Evolutionary conservation across 2,329 filamentous ascomycete genomes (phyloP), one percentile per base, ranked within the genome.

Genomic region (Remersonia thermophila): DNA sequence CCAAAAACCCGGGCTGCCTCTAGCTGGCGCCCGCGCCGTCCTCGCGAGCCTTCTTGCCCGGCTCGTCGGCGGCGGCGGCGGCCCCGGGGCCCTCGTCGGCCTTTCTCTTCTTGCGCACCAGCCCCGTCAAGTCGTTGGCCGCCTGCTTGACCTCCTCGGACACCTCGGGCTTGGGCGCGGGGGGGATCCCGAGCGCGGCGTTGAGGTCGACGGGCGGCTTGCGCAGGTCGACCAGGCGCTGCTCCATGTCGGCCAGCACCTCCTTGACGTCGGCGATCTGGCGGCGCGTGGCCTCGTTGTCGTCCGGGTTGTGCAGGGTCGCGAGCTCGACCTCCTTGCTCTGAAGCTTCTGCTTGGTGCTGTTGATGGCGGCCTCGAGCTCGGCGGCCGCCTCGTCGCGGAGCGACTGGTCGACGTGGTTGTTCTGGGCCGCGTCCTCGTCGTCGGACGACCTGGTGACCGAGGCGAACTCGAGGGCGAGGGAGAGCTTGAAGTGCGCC

Each of bases 401-500:
- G 51, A 86, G 64, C 11, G 59, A 63, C 56, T 84, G 77, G 53
- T 86, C 80, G 37, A 86, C 66, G 4, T 66, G 60, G 61, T 73
- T 58, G 10, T 57, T 57, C n/a, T 61, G 60, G 14, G 62, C 60
- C 27, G 69, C 66, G 13, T 62, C 60, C 17, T 63, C 60, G 30
- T 71, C 67, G 12, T 71, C 71, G 10, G 66, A 60, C 1, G 72
- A 67, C 13, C 66, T 69, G 5, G 78, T 83, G 31, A 91, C 75
- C 0, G 85, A 91, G 3, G 84, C 84, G 49, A 96, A 96, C 55
- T 98, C 91, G 18, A 98, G 71, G 0, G 91, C 91, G 12, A 98
- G 73, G 0, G 89, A 94, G 17, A 98, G 77, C 61, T 95, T 96
- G 66, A 83, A 98, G 63, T 98, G 86, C 12, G 84, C 89, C 63